phyloP scores from a whole-genome alignment of 2,329 filamentous ascomycete genomes.

The Pseudocercospora macadamiae region DNA sequence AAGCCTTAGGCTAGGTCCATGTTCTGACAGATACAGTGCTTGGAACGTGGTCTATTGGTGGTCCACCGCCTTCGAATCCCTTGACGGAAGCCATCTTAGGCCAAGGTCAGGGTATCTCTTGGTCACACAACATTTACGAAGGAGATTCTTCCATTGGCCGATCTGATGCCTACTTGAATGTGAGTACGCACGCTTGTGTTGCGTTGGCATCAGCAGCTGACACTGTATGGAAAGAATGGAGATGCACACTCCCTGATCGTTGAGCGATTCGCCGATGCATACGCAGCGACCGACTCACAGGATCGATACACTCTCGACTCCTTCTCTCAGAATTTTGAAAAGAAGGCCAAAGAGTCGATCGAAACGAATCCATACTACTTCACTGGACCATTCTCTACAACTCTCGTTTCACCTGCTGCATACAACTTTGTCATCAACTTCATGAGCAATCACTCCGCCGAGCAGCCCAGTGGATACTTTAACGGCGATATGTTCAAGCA shows the following conservation, averaged over 20 bases:
- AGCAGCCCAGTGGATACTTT: constrained; percentile 28
- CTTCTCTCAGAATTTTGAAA: constrained; percentile 19
- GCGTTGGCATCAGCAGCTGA: no score
- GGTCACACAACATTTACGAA: constrained; percentile 42
- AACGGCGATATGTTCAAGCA: constrained; percentile 27
- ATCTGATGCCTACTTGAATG: constrained; percentile 32
- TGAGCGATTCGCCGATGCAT: constrained; percentile 24
- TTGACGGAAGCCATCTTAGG: constrained; percentile 22
- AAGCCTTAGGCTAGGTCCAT: no score
- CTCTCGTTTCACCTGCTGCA: constrained; percentile 28
- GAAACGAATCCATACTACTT: constrained; percentile 39
- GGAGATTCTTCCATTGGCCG: constrained; percentile 35
- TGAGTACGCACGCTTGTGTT: no score
- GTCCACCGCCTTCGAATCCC: constrained; percentile 19
- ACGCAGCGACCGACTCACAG: constrained; percentile 22
- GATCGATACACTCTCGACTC: constrained; percentile 28
- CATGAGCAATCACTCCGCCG: constrained; percentile 32
- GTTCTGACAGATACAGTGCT: no score
- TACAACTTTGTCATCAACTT: constrained; percentile 35
- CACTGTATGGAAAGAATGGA: no score
- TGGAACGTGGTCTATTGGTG: constrained; percentile 35
- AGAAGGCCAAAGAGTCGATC: constrained; percentile 30
- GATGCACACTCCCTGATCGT: constrained; percentile 29
- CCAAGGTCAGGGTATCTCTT: constrained; percentile 30
- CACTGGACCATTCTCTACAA: constrained; percentile 30